Percentiles rank a stretch among this genome's conserved stretches.
These are phyloP conservation scores for Pichia cephalocereana DNA, from an alignment of 805 yeast species.

Conservation along the genomic window DNA sequence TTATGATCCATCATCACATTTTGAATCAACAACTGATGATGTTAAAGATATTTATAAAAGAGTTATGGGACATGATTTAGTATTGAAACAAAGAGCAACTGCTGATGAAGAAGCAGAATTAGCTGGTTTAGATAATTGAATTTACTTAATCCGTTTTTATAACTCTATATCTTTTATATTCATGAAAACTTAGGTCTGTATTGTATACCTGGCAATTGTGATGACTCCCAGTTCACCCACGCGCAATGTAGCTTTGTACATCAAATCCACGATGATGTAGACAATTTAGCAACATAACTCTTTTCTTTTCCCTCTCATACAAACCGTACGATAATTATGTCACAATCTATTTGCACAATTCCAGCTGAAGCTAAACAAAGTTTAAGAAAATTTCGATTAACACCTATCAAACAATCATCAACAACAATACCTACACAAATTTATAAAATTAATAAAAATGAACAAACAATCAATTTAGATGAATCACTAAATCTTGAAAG, in stretches of 20 bases:
- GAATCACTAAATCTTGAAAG: slow-evolving; percentile 34
- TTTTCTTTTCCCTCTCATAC: too few species aligned
- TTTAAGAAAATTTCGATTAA: slow-evolving; percentile 64
- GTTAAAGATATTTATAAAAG: slow-evolving; percentile 90
- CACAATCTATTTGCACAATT: slow-evolving; percentile 51
- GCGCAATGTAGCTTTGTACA: too few species aligned
- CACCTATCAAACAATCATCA: slow-evolving; percentile 49
- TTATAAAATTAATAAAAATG: slow-evolving; percentile 46
- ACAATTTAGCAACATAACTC: too few species aligned
- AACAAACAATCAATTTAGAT: slow-evolving; percentile 44
- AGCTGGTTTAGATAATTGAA: slow-evolving; percentile 23
- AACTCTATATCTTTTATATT: too few species aligned
- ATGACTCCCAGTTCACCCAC: too few species aligned
- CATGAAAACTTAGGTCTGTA: too few species aligned
- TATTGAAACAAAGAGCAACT: slow-evolving; percentile 64
- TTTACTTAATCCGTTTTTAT: neutral
- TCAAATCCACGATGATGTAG: too few species aligned
- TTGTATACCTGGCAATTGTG: too few species aligned
- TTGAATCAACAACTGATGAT: slow-evolving; percentile 93
- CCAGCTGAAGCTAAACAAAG: slow-evolving; percentile 49
- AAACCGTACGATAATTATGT: slow-evolving; percentile 17
- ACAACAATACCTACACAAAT: slow-evolving; percentile 52
- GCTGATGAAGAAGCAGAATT: slow-evolving; percentile 53
- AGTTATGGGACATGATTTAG: slow-evolving; percentile 86
- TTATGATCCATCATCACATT: slow-evolving; percentile 91